Evolutionary conservation across 345 rosid genomes (phyloP), one percentile per base, ranked within the genome.

Genomic region (Pistacia atlantica): DNA sequence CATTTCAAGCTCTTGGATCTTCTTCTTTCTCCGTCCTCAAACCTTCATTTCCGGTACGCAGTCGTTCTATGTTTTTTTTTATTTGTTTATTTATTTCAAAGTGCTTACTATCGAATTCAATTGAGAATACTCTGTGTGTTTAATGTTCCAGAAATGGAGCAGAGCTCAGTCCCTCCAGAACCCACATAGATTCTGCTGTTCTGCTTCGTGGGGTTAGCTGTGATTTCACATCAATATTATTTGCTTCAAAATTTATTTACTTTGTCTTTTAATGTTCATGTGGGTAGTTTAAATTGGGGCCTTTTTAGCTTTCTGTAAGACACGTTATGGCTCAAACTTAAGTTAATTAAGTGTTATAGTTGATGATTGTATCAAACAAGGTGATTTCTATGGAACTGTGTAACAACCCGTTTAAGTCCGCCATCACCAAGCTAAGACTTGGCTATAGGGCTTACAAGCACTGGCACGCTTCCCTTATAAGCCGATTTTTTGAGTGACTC

Each of bases 111-210:
- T 25, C 69, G 25, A 7, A 16, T 55, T 69, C 31, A 38, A 63
- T 18, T 42, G 49, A 37, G 3, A 68, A 37, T 75, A 2, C 38
- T 65, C 25, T 25, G 25, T 25, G 25, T 25, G 25, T 80, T 45
- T 55, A 54, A 55, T 76, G 56, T 76, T 71, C 59, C 91, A 90
- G 92, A 86, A 67, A 81, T 65, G 84, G 77, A 78, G 82, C 17
- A 56, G 77, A 35, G 69, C 83, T 73, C 83, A 77, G 17, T 79
- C 80, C 72, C 69, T 70, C 7, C 78, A 71, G 38, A 79, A 77
- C 37, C 1, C 66, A 17, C 59, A 77, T 38, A 49, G 58, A 6
- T 65, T 59, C 18, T 69, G 82, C 59, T 5, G 74, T 77, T 80
- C 78, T 28, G 67, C 71, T 67, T 77, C 85, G 42, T 56, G 68